Conservation (phyloP, 2,329 filamentous ascomycete genomes). For the Penicillium sp. region DNA sequence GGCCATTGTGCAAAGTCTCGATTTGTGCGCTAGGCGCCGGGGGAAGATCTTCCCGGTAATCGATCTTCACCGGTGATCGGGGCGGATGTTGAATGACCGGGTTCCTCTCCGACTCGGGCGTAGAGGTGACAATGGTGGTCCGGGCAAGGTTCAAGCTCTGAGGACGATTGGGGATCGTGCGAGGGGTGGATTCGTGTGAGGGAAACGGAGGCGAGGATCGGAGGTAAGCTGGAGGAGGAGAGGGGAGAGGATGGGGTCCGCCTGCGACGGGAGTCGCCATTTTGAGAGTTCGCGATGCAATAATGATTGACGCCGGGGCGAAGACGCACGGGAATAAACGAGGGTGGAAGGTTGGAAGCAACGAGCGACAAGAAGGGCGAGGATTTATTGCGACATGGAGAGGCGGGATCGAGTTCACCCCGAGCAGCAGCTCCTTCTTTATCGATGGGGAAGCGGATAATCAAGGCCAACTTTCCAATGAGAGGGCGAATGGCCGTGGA, state of each 20-base stretch:
- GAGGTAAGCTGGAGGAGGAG: constrained; percentile 46
- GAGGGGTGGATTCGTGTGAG: constrained; percentile 24
- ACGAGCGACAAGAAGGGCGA: no score
- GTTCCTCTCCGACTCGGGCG: constrained; percentile 19
- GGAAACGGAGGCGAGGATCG: constrained; percentile 36
- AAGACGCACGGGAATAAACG: not conserved
- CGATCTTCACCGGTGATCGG: constrained; percentile 36
- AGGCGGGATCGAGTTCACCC: no score
- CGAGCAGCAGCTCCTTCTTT: not conserved
- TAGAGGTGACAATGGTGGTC: constrained; percentile 24
- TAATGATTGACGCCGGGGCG: constrained; percentile 5
- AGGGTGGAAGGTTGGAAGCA: no score
- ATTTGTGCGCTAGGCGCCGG: constrained; percentile 30
- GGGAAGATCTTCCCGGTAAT: constrained; percentile 26
- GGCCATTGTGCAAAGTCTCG: constrained; percentile 26
- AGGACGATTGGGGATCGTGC: constrained; percentile 22
- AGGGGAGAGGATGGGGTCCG: constrained; percentile 33
- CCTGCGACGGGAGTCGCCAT: constrained; percentile 31
- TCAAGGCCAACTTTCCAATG: constrained; percentile 1
- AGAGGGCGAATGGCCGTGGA: constrained; percentile 1
- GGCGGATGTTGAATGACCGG: constrained; percentile 32
- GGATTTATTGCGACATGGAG: no score
- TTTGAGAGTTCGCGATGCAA: constrained; percentile 1
- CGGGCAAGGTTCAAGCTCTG: constrained; percentile 23
- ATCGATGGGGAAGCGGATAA: not conserved